Conservation (phyloP, 2,329 filamentous ascomycete genomes). For the Pyricularia pennisetigena region DNA sequence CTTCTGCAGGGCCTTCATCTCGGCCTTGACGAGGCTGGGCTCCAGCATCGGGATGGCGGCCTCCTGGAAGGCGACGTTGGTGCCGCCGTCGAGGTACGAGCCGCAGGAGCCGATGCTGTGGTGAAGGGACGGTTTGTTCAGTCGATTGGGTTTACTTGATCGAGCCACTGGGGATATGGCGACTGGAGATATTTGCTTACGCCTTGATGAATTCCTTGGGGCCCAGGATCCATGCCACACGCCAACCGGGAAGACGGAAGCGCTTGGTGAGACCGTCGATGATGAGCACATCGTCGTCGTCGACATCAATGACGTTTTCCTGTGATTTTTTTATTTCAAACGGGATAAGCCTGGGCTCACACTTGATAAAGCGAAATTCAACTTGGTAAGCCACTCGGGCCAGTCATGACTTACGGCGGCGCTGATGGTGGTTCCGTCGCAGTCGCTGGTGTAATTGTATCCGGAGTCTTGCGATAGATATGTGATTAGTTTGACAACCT, state of each 20-base stretch:
- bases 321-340: conserved; percentile 1
- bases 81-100: conserved; percentile 88
- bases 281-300: conserved; percentile 84
- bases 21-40: conserved; percentile 64
- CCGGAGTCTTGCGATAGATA: conserved; percentile 47
- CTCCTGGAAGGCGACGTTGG: conserved; percentile 92
- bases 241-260: conserved; percentile 92
- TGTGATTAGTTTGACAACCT: background rate
- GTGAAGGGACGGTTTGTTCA: background rate
- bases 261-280: conserved; percentile 95
- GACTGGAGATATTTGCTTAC: conserved; percentile 25
- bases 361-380: no score
- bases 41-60: conserved; percentile 91
- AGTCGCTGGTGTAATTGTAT: conserved; percentile 91
- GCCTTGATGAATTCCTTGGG: conserved; percentile 95
- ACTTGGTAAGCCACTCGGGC: background rate
- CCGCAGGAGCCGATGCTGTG: conserved; percentile 73
- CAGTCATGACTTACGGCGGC: conserved; percentile 43
- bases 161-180: background rate
- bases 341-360: background rate
- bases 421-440: conserved; percentile 81
- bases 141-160: background rate
- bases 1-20: conserved; percentile 81
- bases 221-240: conserved; percentile 91
- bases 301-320: conserved; percentile 81